Conservation (phyloP, 306 rosid species). For the Vicia villosa region DNA sequence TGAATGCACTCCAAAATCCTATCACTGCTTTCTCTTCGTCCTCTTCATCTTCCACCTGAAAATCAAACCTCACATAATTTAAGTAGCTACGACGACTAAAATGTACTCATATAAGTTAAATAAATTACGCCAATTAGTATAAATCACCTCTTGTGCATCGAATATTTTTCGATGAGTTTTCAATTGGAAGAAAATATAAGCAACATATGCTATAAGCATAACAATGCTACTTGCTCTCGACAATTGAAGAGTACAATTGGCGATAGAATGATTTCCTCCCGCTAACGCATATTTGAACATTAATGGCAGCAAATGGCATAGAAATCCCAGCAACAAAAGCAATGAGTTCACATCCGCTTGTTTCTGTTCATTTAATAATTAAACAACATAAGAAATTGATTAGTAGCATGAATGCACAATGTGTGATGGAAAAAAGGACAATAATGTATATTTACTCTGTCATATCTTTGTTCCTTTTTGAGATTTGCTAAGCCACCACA, state of each 20-base stretch:
- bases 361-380: slow-evolving; percentile 53
- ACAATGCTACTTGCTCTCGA: slow-evolving; percentile 87
- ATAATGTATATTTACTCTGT: slow-evolving; percentile 46
- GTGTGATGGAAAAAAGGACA: not conserved
- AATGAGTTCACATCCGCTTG: slow-evolving; percentile 85
- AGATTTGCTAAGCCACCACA: slow-evolving; percentile 83
- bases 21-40: slow-evolving; percentile 64
- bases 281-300: slow-evolving; percentile 52
- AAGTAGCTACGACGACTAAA: not conserved
- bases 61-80: not conserved
- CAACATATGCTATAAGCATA: slow-evolving; percentile 78
- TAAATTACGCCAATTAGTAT: not conserved
- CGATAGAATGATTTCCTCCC: slow-evolving; percentile 33
- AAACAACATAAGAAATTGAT: slow-evolving; percentile 8
- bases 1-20: slow-evolving; percentile 85
- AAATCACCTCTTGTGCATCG: slow-evolving; percentile 65
- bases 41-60: slow-evolving; percentile 56
- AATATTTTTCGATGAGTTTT: slow-evolving; percentile 83
- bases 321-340: slow-evolving; percentile 69
- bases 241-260: slow-evolving; percentile 57
- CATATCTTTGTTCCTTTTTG: slow-evolving; percentile 65
- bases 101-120: not conserved
- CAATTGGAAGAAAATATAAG: slow-evolving; percentile 79
- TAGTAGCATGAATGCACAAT: not conserved
- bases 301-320: slow-evolving; percentile 87